Percentiles rank a stretch among this genome's conserved stretches.
phyloP scores from a whole-genome alignment of 768 basidiomycete genomes.

The Termitomyces sp. region DNA sequence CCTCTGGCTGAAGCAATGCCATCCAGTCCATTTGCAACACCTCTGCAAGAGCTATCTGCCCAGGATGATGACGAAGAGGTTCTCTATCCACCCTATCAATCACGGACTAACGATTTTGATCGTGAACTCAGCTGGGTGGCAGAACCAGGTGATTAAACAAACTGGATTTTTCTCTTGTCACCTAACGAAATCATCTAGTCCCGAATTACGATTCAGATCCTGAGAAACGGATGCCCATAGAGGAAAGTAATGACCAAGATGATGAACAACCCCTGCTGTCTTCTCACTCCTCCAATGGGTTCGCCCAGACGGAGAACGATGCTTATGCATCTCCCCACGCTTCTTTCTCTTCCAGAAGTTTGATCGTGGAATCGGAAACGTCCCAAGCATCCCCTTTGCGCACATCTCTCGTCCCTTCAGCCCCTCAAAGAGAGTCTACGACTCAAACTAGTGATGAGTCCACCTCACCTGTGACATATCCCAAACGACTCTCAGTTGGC shows the following conservation, averaged over 20 bases:
- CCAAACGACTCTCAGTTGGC: constrained; percentile 58
- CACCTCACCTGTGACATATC: constrained; percentile 53
- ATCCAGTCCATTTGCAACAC: constrained; percentile 70
- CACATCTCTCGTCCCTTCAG: constrained; percentile 46
- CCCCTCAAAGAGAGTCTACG: constrained; percentile 37
- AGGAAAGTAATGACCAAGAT: constrained; percentile 45
- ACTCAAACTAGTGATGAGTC: constrained; percentile 43
- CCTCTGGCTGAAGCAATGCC: constrained; percentile 60
- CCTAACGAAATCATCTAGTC: background rate
- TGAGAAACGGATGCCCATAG: constrained; percentile 61
- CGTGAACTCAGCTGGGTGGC: constrained; percentile 78
- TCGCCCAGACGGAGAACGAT: constrained; percentile 35
- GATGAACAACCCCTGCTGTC: constrained; percentile 50
- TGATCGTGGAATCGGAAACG: constrained; percentile 62
- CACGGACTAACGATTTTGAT: constrained; percentile 45
- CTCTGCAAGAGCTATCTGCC: constrained; percentile 57
- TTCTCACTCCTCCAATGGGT: constrained; percentile 45
- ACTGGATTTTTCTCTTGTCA: constrained; percentile 2
- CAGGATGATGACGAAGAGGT: constrained; percentile 69
- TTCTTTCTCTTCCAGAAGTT: constrained; percentile 58
- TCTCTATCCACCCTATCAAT: constrained; percentile 50
- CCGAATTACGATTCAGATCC: constrained; percentile 36
- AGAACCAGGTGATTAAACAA: constrained; percentile 53
- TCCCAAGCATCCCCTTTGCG: constrained; percentile 44
- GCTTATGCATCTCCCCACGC: constrained; percentile 48